phyloP scores from a whole-genome alignment of 371 early-diverging fungal species.

The Rhizopus arrhizus region DNA sequence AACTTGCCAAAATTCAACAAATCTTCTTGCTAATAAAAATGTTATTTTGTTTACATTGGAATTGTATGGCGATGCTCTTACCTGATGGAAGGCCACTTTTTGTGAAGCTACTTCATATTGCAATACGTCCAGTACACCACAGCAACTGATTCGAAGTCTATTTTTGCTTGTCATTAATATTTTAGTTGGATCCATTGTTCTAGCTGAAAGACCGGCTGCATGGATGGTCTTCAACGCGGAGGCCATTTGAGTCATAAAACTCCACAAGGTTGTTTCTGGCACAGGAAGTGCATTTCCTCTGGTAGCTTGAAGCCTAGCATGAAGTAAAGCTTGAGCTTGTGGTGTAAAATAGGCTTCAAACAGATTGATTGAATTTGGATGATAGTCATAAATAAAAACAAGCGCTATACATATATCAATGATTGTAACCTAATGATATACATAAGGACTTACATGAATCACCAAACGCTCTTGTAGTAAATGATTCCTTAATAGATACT shows the following conservation, averaged over 20 bases:
- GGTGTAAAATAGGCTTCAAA: conserved; percentile 68
- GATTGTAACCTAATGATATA: no score
- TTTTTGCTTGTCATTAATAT: conserved; percentile 83
- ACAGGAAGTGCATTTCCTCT: conserved; percentile 46
- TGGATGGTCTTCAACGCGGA: conserved; percentile 87
- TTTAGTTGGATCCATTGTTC: conserved; percentile 79
- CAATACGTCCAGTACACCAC: conserved; percentile 85
- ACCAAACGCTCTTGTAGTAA: conserved; percentile 90
- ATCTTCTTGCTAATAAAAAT: conserved; percentile 77
- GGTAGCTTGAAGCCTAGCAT: conserved; percentile 41
- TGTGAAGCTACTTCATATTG: conserved; percentile 65
- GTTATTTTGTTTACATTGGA: not conserved
- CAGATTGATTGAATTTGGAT: conserved; percentile 81
- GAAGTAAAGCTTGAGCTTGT: conserved; percentile 54
- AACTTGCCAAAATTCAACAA: conserved; percentile 86
- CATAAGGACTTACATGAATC: conserved; percentile 68
- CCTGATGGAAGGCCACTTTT: conserved; percentile 68
- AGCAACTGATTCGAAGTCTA: conserved; percentile 82
- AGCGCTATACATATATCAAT: conserved; percentile 53
- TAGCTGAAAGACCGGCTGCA: conserved; percentile 74
- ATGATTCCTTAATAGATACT: conserved; percentile 83
- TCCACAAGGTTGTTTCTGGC: conserved; percentile 84
- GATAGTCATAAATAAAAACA: conserved; percentile 88
- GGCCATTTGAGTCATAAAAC: conserved; percentile 82
- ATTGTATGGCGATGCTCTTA: conserved; percentile 7